Percentiles rank a stretch among this genome's conserved stretches.
Conservation (phyloP, 805 yeast genomes). For the Candida nonsorbophila region DNA sequence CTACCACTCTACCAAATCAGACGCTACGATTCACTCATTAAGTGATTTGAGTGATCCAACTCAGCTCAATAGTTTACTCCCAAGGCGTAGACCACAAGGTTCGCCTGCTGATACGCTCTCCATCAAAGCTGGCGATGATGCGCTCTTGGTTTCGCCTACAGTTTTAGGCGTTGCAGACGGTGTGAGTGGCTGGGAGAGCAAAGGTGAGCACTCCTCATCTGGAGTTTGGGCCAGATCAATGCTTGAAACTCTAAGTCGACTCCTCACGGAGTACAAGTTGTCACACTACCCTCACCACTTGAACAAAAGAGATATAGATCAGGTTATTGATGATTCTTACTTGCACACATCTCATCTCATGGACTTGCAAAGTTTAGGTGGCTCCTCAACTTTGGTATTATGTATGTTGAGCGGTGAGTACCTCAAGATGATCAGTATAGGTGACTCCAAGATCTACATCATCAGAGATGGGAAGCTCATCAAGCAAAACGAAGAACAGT, state of each 20-base stretch:
- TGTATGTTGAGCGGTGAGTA: conserved; percentile 45
- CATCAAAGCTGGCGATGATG: conserved; percentile 53
- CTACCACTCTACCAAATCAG: conserved; percentile 36
- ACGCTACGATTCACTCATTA: conserved; percentile 42
- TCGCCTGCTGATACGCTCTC: conserved; percentile 49
- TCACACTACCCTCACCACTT: conserved; percentile 33
- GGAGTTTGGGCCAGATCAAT: conserved; percentile 51
- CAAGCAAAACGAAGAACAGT: conserved; percentile 41
- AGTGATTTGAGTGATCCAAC: conserved; percentile 48
- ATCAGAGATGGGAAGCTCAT: conserved; percentile 42
- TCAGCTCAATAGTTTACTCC: conserved; percentile 38
- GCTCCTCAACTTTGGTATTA: conserved; percentile 45
- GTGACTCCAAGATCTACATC: conserved; percentile 47
- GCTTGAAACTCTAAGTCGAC: conserved; percentile 45
- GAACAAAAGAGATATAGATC: conserved; percentile 35
- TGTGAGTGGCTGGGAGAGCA: conserved; percentile 51
- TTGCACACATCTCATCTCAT: conserved; percentile 45
- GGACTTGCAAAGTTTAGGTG: conserved; percentile 43
- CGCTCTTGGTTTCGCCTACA: conserved; percentile 50
- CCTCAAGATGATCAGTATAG: conserved; percentile 45
- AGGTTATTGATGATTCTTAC: conserved; percentile 42
- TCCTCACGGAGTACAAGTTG: conserved; percentile 40
- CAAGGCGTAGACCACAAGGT: conserved; percentile 47
- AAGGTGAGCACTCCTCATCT: conserved; percentile 35
- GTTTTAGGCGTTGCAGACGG: conserved; percentile 54